Evolutionary conservation across 1,284 basidiomycete species (phyloP).

Genomic region (Ganoderma sinense): DNA sequence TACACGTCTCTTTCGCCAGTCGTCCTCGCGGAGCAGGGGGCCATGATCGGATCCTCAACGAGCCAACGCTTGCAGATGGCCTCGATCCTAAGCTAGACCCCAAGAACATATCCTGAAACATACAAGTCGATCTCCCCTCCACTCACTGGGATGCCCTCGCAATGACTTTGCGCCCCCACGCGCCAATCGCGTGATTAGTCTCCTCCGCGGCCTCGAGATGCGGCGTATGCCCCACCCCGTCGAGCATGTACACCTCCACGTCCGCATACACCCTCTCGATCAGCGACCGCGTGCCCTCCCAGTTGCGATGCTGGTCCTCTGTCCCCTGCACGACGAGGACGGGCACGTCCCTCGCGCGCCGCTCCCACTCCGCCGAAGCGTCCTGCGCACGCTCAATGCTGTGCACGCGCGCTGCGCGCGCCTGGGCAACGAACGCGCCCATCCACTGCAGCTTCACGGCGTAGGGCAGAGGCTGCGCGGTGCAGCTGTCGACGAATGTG

Average conservation of each 20-base stretch:
- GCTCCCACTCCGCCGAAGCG: conserved; percentile 32
- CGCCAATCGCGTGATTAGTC: conserved; percentile 6
- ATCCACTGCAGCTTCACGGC: conserved; percentile 41
- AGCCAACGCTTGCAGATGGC: no score
- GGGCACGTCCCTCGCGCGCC: conserved; percentile 39
- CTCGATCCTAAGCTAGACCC: not conserved
- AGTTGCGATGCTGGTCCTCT: conserved; percentile 39
- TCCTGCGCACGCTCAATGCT: conserved; percentile 11
- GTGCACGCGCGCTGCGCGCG: conserved; percentile 19
- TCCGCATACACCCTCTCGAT: conserved; percentile 39
- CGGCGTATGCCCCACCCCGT: conserved; percentile 43
- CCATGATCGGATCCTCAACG: no score
- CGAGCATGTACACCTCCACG: conserved; percentile 38
- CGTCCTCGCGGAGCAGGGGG: no score
- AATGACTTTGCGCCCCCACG: not conserved
- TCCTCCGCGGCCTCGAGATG: conserved; percentile 26
- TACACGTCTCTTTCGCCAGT: no score
- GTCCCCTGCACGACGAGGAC: conserved; percentile 43
- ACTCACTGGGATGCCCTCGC: not conserved
- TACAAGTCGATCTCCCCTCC: not conserved
- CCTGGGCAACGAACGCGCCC: conserved; percentile 42
- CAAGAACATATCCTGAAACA: not conserved
- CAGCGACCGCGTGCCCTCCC: conserved; percentile 34
- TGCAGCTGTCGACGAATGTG: conserved; percentile 41
- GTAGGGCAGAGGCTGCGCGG: conserved; percentile 36